phyloP scores from a whole-genome alignment of 345 rosid genomes.

The Nephelium lappaceum region DNA sequence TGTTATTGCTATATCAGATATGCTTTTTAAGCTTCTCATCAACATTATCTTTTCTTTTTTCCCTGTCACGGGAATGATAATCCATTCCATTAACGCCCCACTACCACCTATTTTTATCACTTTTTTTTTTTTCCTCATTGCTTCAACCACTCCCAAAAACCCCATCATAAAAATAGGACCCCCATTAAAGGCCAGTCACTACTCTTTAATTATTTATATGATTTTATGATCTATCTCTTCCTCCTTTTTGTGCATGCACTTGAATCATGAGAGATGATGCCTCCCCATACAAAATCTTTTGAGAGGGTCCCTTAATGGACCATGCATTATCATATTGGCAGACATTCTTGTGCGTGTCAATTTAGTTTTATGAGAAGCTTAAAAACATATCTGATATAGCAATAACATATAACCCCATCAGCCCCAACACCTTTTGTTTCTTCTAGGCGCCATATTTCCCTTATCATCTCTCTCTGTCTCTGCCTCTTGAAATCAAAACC shows the following conservation, averaged over 20 bases:
- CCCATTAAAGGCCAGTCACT: neutral
- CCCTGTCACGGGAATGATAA: constrained; percentile 34
- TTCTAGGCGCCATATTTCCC: neutral
- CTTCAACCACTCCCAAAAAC: constrained; percentile 36
- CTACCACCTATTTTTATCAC: constrained; percentile 31
- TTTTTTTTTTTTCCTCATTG: constrained; percentile 28
- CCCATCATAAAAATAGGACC: constrained; percentile 7
- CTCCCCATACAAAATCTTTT: neutral
- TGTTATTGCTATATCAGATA: neutral
- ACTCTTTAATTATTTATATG: neutral
- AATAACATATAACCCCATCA: neutral
- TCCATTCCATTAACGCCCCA: constrained; percentile 32
- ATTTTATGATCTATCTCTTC: neutral
- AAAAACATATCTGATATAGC: neutral
- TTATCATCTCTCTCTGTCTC: neutral
- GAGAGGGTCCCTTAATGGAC: no score
- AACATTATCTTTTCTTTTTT: neutral
- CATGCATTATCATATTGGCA: constrained; percentile 11
- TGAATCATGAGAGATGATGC: constrained; percentile 26
- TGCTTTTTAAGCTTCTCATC: constrained; percentile 10
- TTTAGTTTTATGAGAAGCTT: neutral
- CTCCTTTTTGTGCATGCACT: constrained; percentile 22
- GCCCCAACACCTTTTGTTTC: constrained; percentile 11
- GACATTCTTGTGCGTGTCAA: constrained; percentile 22
- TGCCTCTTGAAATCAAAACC: neutral